A percentile compares a stretch with the other conserved stretches of the same genome.
These are phyloP conservation scores for Magnolia kwangsiensis DNA, from an alignment of 164 flowering plant species.

Conservation along the genomic window DNA sequence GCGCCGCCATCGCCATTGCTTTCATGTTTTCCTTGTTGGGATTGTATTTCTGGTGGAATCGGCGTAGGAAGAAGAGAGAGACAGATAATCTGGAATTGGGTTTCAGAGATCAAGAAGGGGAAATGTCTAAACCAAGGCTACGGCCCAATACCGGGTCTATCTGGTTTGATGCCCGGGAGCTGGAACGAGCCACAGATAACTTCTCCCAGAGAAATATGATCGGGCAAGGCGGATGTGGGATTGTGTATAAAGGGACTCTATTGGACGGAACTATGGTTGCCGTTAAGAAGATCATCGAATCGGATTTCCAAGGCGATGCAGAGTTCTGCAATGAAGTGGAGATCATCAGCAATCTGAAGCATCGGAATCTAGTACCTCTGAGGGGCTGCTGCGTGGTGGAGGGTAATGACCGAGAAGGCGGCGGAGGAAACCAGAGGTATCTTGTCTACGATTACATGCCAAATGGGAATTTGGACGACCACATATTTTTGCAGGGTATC, in stretches of 20 bases:
- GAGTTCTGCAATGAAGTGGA: conserved; percentile 76
- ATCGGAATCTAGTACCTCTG: conserved; percentile 62
- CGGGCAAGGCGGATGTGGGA: conserved; percentile 64
- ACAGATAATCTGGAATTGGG: not conserved
- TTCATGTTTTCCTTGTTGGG: conserved; percentile 31
- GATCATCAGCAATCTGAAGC: conserved; percentile 68
- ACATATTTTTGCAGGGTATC: conserved; percentile 22
- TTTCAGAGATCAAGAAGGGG: conserved; percentile 23
- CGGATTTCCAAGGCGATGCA: conserved; percentile 51
- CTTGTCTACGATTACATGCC: conserved; percentile 79
- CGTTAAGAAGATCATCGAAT: conserved; percentile 54
- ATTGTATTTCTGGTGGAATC: conserved; percentile 40
- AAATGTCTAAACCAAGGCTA: conserved; percentile 28
- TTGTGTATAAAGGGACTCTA: conserved; percentile 62
- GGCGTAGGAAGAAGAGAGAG: conserved; percentile 15
- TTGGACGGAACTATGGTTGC: conserved; percentile 60
- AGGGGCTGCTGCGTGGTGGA: conserved; percentile 61
- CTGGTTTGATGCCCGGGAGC: conserved; percentile 58
- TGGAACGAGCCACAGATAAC: conserved; percentile 54
- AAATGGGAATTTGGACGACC: conserved; percentile 66
- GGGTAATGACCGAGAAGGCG: conserved; percentile 21
- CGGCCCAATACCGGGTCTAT: conserved; percentile 58
- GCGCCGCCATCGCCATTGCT: conserved; percentile 43
- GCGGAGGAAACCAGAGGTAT: conserved; percentile 37
- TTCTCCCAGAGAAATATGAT: conserved; percentile 61